Conservation (phyloP, 1,284 basidiomycete species). For the Cutaneotrichosporon sp. region DNA sequence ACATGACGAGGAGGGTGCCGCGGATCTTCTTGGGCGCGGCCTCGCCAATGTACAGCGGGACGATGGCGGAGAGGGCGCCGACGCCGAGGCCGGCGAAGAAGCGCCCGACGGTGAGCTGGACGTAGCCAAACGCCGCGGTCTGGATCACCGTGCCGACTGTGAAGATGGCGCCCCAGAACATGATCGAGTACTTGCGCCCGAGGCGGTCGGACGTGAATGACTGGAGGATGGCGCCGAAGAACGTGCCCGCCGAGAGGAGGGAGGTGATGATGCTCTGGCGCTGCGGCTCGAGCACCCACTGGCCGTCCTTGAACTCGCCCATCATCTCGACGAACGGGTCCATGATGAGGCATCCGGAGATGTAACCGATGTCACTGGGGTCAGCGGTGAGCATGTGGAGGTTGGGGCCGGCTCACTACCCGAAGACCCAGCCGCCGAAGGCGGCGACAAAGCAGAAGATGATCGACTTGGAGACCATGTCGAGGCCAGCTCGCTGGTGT, state of each 20-base stretch:
- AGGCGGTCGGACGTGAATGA: constrained; percentile 72
- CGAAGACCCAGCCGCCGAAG: constrained; percentile 36
- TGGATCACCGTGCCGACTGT: constrained; percentile 71
- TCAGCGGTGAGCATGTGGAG: no score
- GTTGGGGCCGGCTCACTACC: constrained; percentile 28
- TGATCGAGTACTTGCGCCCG: constrained; percentile 69
- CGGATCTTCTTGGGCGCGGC: constrained; percentile 73
- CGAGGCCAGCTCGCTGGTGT: background rate
- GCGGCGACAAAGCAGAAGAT: constrained; percentile 6
- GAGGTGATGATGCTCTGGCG: constrained; percentile 55
- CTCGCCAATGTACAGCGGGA: constrained; percentile 78
- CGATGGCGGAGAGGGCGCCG: constrained; percentile 74
- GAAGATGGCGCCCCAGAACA: constrained; percentile 70
- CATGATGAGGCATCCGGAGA: constrained; percentile 57
- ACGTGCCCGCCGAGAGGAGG: constrained; percentile 21
- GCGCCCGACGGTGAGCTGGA: constrained; percentile 65
- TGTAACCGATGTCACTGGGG: constrained; percentile 33
- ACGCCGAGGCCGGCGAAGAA: constrained; percentile 60
- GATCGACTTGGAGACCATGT: constrained; percentile 21
- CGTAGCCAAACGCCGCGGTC: constrained; percentile 66
- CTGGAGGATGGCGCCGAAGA: constrained; percentile 24
- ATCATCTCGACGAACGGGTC: constrained; percentile 71
- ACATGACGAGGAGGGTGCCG: constrained; percentile 70
- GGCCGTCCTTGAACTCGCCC: constrained; percentile 60
- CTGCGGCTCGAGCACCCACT: constrained; percentile 61